Evolutionary conservation across 2,329 filamentous ascomycete species (phyloP), one percentile per base, ranked within the genome.

Genomic region (Pyrenochaeta sp.): DNA sequence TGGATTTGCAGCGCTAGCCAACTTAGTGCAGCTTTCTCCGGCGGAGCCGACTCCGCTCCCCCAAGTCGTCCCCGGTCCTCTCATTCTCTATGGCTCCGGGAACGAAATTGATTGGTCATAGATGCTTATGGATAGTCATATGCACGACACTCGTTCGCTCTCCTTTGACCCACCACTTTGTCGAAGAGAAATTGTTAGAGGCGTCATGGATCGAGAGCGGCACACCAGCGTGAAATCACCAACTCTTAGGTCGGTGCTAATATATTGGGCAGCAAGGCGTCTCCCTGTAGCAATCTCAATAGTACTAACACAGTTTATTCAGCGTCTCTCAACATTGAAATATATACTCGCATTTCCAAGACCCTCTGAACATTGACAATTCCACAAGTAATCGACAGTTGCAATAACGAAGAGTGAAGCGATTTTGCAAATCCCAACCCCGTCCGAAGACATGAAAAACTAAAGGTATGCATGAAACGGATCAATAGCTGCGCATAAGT

Each of bases 191-290:
- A 19, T 45, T 52, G 24, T 28, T 27, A 44, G 34, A 46, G 36
- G 47, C 47, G 51, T 61, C 58, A 57, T 61, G 24, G 37, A 54
- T 47, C 32, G 30, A 32, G 15, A 24, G n/a, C 4, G 30, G 43
- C n/a, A 7, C 36, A 39, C 36, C 13, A 36, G 36, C 36, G 36
- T 19, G 13, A 39, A 39, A n/a, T n/a, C 13, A 19, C 8, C 8
- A 39, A 12, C 4, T 5, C 36, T 8, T 39, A 39, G 15, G 36
- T 39, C 15, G 13, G 5, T 39, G 5, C 8, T 36, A 5, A 13
- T 39, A 19, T 15, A 8, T 19, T n/a, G 4, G 36, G 13, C 5
- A 39, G 15, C 13, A 19, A 39, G 15, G 36, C 4, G 36, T 5
- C 36, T 39, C 36, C 36, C 36, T 6, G 13, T 39, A n/a, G 36